Conservation (phyloP, 2,329 filamentous ascomycete species). For the Fusarium tupiense region DNA sequence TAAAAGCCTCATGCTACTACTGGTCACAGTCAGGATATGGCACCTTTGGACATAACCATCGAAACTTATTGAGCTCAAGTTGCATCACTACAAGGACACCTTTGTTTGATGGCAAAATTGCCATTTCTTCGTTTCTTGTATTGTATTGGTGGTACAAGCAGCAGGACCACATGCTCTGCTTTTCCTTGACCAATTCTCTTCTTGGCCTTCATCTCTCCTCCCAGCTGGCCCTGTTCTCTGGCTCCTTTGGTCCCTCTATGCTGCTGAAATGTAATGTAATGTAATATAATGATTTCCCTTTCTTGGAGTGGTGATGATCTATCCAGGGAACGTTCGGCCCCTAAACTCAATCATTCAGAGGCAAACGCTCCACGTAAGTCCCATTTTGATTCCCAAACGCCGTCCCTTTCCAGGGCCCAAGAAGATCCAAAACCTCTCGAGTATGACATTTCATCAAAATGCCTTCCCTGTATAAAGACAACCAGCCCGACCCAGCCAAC, state of each 20-base stretch:
- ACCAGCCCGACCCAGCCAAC: conserved; percentile 2
- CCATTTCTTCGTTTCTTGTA: conserved; percentile 31
- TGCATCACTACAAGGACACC: background rate
- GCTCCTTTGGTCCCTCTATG: conserved; percentile 38
- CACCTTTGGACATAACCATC: background rate
- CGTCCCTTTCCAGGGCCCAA: conserved; percentile 37
- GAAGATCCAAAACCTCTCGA: conserved; percentile 31
- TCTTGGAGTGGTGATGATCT: conserved; percentile 62
- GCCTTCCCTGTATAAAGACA: conserved; percentile 32
- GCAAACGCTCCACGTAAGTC: conserved; percentile 37
- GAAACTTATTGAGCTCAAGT: background rate
- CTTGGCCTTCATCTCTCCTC: conserved; percentile 12
- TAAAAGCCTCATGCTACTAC: background rate
- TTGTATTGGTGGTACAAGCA: conserved; percentile 47
- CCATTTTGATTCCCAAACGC: conserved; percentile 44
- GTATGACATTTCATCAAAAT: conserved; percentile 24
- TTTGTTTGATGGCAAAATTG: conserved; percentile 19
- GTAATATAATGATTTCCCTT: conserved; percentile 42
- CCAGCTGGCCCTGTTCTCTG: conserved; percentile 27
- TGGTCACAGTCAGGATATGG: background rate
- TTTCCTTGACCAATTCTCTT: conserved; percentile 30
- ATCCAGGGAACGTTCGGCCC: conserved; percentile 46
- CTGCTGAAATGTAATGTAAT: conserved; percentile 39
- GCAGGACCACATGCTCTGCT: conserved; percentile 42
- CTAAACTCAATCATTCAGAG: conserved; percentile 40